Evolutionary conservation across 768 basidiomycete species (phyloP).

Genomic region (Russula virescens): DNA sequence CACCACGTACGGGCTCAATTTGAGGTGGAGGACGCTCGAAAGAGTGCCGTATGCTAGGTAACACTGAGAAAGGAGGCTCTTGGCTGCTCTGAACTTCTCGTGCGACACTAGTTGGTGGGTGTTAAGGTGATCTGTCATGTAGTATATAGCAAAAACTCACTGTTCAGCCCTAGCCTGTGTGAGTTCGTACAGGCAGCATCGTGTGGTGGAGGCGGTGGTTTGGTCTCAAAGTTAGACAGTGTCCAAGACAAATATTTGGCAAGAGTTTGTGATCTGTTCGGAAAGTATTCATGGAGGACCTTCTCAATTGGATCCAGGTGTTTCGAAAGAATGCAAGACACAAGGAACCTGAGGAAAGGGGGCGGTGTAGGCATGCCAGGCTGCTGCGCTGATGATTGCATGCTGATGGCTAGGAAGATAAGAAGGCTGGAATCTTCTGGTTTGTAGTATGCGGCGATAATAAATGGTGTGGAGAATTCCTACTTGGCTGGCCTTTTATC

Average conservation of each 20-base stretch:
- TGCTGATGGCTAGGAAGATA: neutral
- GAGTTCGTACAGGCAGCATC: slow-evolving; percentile 5
- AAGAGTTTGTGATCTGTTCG: slow-evolving; percentile 15
- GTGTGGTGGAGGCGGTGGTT: slow-evolving; percentile 11
- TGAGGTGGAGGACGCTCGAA: slow-evolving; percentile 8
- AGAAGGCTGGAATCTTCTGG: neutral
- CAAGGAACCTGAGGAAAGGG: slow-evolving; percentile 7
- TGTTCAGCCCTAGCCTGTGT: slow-evolving; percentile 13
- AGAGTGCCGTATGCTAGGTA: neutral
- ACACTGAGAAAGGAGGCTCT: slow-evolving; percentile 10
- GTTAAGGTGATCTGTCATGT: neutral
- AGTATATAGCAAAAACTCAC: neutral
- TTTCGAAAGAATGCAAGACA: slow-evolving; percentile 6
- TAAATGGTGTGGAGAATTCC: neutral
- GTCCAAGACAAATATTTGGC: slow-evolving; percentile 10
- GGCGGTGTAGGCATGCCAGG: neutral
- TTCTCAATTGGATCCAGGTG: slow-evolving; percentile 14
- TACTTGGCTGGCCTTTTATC: neutral
- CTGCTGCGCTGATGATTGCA: neutral
- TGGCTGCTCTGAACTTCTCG: slow-evolving; percentile 11
- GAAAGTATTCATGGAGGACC: slow-evolving; percentile 5
- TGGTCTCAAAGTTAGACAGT: neutral
- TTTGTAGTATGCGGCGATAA: neutral
- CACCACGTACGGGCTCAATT: slow-evolving; percentile 21
- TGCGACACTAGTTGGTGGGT: slow-evolving; percentile 3